Percentiles rank a stretch among this genome's conserved stretches.
Conservation (phyloP, 2,329 filamentous ascomycete species). For the Zymoseptoria pseudotritici region DNA sequence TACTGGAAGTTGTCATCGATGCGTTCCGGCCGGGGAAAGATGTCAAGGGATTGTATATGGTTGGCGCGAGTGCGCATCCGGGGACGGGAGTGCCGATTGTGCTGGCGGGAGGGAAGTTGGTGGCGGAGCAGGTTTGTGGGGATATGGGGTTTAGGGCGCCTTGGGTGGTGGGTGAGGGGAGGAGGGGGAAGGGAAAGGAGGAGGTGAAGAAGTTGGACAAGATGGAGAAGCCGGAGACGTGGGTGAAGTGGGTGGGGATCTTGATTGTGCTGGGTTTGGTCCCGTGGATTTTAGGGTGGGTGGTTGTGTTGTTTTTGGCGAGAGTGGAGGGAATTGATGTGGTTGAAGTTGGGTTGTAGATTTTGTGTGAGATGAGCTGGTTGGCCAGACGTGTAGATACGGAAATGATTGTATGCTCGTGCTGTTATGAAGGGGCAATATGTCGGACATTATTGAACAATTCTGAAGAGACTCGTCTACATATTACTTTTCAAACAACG, state of each 20-base stretch:
- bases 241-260: slow-evolving; percentile 17
- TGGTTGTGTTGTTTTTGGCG: slow-evolving; percentile 7
- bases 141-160: slow-evolving; percentile 34
- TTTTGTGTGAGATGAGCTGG: neutral
- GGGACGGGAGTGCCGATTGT: slow-evolving; percentile 70
- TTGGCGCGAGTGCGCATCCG: slow-evolving; percentile 67
- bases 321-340: neutral
- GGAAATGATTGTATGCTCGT: no score
- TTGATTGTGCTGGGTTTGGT: slow-evolving; percentile 14
- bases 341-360: neutral
- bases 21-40: slow-evolving; percentile 22
- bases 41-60: slow-evolving; percentile 56
- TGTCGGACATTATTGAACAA: no score
- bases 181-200: neutral
- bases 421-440: no score
- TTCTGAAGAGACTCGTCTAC: no score
- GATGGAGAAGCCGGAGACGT: slow-evolving; percentile 22
- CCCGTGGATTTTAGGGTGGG: slow-evolving; percentile 8
- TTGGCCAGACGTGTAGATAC: no score
- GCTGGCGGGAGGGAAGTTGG: slow-evolving; percentile 60
- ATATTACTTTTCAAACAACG: no score
- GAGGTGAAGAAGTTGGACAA: slow-evolving; percentile 20
- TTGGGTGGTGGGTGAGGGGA: slow-evolving; percentile 29
- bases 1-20: slow-evolving; percentile 22
- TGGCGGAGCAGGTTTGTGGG: slow-evolving; percentile 45